These are phyloP conservation scores for Amylostereum areolatum DNA, from an alignment of 1,284 basidiomycete species.

Conservation along the genomic window DNA sequence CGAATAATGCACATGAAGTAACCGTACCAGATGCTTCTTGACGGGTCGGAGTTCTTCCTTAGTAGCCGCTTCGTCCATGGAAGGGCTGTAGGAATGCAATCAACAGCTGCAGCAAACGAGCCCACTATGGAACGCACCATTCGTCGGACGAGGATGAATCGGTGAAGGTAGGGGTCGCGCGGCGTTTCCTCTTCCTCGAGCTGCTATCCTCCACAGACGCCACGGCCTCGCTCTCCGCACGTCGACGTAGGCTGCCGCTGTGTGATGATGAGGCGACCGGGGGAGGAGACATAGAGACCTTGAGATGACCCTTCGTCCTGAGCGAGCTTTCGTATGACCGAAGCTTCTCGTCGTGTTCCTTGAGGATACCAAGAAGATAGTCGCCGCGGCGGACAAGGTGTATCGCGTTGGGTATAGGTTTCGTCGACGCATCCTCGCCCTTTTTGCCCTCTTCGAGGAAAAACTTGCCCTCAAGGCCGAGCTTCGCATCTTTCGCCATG, in stretches of 20 bases:
- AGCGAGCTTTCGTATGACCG: slow-evolving; percentile 75
- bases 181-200: slow-evolving; percentile 73
- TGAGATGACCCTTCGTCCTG: slow-evolving; percentile 57
- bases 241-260: slow-evolving; percentile 52
- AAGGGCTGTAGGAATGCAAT: slow-evolving; percentile 49
- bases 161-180: slow-evolving; percentile 88
- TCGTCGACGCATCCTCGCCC: slow-evolving; percentile 70
- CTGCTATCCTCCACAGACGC: slow-evolving; percentile 69
- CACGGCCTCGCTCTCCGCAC: slow-evolving; percentile 78
- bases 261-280: slow-evolving; percentile 66
- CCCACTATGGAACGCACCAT: slow-evolving; percentile 48
- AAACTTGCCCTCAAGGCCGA: slow-evolving; percentile 88
- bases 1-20: background rate
- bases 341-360: slow-evolving; percentile 91
- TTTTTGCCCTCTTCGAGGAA: slow-evolving; percentile 98
- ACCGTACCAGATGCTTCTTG: slow-evolving; percentile 87
- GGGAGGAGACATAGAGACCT: slow-evolving; percentile 64
- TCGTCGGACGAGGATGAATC: slow-evolving; percentile 86
- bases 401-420: slow-evolving; percentile 91
- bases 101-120: background rate
- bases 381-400: slow-evolving; percentile 97
- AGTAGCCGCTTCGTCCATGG: slow-evolving; percentile 93
- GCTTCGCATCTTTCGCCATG: slow-evolving; percentile 83
- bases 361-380: slow-evolving; percentile 84
- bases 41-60: slow-evolving; percentile 97